Base-by-base conservation (phyloP, 345 rosid species). In the Citrus maxima region DNA sequence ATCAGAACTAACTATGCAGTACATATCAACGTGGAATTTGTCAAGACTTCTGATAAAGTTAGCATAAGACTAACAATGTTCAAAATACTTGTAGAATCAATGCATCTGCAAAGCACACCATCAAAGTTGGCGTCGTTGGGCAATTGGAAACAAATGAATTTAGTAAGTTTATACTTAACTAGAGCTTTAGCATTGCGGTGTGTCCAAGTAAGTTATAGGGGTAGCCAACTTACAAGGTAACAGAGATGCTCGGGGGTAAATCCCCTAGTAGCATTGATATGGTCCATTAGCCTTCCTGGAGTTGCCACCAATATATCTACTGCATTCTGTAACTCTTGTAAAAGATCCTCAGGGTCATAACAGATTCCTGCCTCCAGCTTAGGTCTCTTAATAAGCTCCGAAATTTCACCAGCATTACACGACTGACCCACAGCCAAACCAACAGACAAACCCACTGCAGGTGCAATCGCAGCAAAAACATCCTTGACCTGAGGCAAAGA, bases 261-360 rank as follows among this genome's bases (percentile, higher is more conserved):
- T 35, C 98, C 97, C 80, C 88, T 87, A 9, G 99, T 96, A 81
- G 83, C 82, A 82, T 87, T 91, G 58, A 91, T 94, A 84, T 96
- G 99, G 61, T 96, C 99, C 97, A 94, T 89, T n/a, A 96, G 91
- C 85, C 99, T 92, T 81, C 99, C 99, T 6, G 98, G 98, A 68
- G 98, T 96, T 67, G 99, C 97, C 75, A 96, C 93, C 85, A 94
- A 83, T 88, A 96, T 91, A 82, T 96, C 99, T 59, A 94, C 98
- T 8, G 91, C 84, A 88, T 91, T 89, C 76, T 90, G 90, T 66
- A 91, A 80, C 81, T 79, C 87, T 5, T 71, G 86, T 2, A 86
- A 81, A 59, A 84, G 22, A 85, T 88, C 89, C 25, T 89, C 93
- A 0, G 90, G 95, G 77, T 96, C 97, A 86, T 87, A 92, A 81